phyloP scores from a whole-genome alignment of 2,329 filamentous ascomycete species.

The Aspergillus texensis region DNA sequence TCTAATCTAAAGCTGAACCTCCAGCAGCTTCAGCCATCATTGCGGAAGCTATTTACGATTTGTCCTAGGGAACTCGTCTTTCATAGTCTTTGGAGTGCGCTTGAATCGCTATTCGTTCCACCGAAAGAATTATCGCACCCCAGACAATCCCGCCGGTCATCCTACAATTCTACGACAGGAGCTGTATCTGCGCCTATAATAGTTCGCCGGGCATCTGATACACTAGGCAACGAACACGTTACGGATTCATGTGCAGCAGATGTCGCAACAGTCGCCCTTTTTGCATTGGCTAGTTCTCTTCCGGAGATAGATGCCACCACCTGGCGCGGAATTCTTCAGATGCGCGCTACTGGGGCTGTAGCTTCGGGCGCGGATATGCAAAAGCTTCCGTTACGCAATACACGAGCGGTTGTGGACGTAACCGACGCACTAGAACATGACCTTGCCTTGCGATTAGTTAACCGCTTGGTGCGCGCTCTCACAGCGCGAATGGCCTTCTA shows the following conservation, averaged over 20 bases:
- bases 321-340: constrained; percentile 46
- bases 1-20: constrained; percentile 30
- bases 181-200: constrained; percentile 28
- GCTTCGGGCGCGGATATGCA: constrained; percentile 41
- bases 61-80: constrained; percentile 46
- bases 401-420: constrained; percentile 34
- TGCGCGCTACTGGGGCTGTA: constrained; percentile 43
- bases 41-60: constrained; percentile 39
- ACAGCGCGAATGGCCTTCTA: constrained; percentile 53
- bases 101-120: constrained; percentile 44
- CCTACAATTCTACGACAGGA: constrained; percentile 30
- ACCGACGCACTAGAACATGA: constrained; percentile 55
- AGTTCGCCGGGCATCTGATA: constrained; percentile 30
- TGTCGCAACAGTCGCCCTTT: constrained; percentile 40
- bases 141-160: constrained; percentile 34
- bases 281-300: constrained; percentile 41
- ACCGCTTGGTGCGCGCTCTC: constrained; percentile 52
- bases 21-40: constrained; percentile 33
- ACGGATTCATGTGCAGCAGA: constrained; percentile 44
- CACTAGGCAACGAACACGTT: constrained; percentile 34
- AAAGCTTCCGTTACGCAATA: constrained; percentile 33
- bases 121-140: constrained; percentile 39
- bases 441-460: constrained; percentile 53
- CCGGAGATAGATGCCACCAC: constrained; percentile 39
- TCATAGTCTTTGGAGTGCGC: constrained; percentile 45